Percentiles rank a stretch among this genome's conserved stretches.
Evolutionary conservation across 2,329 filamentous ascomycete species (phyloP).

Genomic region (Huntiella decipiens): DNA sequence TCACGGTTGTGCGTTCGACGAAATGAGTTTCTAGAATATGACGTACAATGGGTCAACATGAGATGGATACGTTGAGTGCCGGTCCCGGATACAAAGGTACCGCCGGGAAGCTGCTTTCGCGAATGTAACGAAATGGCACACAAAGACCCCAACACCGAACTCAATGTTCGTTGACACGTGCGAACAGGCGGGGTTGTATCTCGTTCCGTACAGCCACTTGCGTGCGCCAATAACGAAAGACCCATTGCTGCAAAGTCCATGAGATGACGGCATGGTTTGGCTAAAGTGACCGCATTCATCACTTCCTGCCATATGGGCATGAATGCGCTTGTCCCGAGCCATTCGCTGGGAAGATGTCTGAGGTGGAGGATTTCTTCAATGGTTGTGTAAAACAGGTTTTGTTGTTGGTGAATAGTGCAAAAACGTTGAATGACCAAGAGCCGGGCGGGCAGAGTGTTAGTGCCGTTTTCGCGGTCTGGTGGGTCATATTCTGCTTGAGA

Average conservation of each 20-base stretch:
- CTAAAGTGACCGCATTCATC: conserved; percentile 3
- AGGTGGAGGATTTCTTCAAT: conserved; percentile 7
- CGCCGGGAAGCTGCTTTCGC: neutral
- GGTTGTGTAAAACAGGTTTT: conserved; percentile 9
- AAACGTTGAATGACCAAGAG: conserved; percentile 6
- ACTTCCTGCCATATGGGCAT: conserved; percentile 10
- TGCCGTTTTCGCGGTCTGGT: conserved; percentile 1
- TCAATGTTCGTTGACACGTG: conserved; percentile 6
- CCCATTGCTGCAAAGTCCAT: conserved; percentile 11
- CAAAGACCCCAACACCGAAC: conserved; percentile 7
- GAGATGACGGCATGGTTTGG: conserved; percentile 1
- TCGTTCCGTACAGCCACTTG: neutral
- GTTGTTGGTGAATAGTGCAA: conserved; percentile 7
- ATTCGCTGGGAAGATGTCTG: conserved; percentile 8
- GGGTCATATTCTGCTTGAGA: conserved; percentile 5
- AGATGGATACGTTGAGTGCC: conserved; percentile 5
- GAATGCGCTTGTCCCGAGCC: conserved; percentile 10
- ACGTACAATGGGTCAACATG: conserved; percentile 5
- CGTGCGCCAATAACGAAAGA: conserved; percentile 4
- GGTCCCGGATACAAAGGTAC: neutral
- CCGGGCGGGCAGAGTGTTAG: neutral
- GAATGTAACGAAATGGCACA: conserved; percentile 4
- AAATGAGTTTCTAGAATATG: neutral
- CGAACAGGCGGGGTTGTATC: conserved; percentile 2
- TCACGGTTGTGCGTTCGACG: conserved; percentile 6